These are phyloP conservation scores for Xylariaceae sp. DNA, from an alignment of 2,329 filamentous ascomycete genomes.

Conservation along the genomic window DNA sequence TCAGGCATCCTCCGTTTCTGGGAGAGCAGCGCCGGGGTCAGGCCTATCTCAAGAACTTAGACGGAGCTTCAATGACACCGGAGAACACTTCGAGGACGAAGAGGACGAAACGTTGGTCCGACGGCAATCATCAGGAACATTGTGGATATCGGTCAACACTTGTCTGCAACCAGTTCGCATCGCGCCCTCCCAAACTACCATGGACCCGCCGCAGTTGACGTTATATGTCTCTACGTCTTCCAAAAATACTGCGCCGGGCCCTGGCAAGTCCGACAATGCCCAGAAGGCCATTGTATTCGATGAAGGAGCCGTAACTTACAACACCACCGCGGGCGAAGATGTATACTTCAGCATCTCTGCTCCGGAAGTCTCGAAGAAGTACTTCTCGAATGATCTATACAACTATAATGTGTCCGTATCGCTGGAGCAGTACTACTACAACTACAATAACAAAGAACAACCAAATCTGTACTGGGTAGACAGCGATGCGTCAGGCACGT, in stretches of 20 bases:
- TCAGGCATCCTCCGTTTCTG: constrained; percentile 50
- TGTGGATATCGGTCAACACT: constrained; percentile 84
- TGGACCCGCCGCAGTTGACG: constrained; percentile 65
- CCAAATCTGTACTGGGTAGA: constrained; percentile 75
- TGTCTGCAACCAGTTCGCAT: constrained; percentile 70
- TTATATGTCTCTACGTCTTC: constrained; percentile 70
- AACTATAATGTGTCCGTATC: constrained; percentile 80
- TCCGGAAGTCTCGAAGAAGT: constrained; percentile 54
- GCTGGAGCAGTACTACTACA: constrained; percentile 72
- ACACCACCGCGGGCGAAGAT: constrained; percentile 57
- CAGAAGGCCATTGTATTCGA: constrained; percentile 52
- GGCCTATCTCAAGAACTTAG: constrained; percentile 21
- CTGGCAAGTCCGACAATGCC: constrained; percentile 41
- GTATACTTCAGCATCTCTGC: constrained; percentile 76
- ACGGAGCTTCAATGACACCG: constrained; percentile 20
- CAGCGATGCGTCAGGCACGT: constrained; percentile 72
- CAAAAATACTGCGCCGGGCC: constrained; percentile 63
- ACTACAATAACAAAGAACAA: constrained; percentile 48
- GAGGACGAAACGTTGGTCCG: constrained; percentile 21
- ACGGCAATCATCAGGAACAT: constrained; percentile 38
- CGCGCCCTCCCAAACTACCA: constrained; percentile 39
- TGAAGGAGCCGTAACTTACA: constrained; percentile 66
- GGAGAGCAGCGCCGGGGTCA: constrained; percentile 27
- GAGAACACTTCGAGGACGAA: constrained; percentile 14
- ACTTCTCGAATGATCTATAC: constrained; percentile 60